Base-by-base conservation (phyloP, 1,139 yeast genomes). In the Sugiyamaella japonica region DNA sequence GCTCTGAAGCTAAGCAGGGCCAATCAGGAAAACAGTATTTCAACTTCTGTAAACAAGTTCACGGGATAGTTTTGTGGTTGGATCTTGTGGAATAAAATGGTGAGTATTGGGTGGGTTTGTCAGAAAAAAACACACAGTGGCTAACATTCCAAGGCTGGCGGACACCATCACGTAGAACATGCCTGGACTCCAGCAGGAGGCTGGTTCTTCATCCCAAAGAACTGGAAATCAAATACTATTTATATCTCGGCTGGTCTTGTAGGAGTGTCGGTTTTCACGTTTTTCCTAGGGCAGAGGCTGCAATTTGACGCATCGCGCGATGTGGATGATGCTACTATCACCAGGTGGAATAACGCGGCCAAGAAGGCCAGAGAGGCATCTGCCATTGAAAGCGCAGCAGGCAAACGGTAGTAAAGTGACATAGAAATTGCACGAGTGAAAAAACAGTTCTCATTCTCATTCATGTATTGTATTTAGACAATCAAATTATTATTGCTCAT, bases 151-250 rank as follows among this genome's bases (percentile, higher is more conserved):
- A 10, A 50, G 49, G 49, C 48, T 29, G 53, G 53, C 29, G 58
- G 56, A 17, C 55, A 55, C 38, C 51, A 55, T 25, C 56, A 55
- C 52, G 54, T 42, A 48, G 48, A 66, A 62, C 67, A 69, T 54
- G 70, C 71, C 9, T 68, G 73, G 67, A 68, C 74, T 48, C 75
- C 75, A 32, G 50, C 75, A 13, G 77, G 77, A 46, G 78, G 78
- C 45, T 75, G 79, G 78, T 74, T 66, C 67, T 71, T 71, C 57
- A 70, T 69, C 42, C 79, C 79, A 36, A 67, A 67, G 64, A 75
- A 75, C 72, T 73, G 74, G 72, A 67, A 65, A 56, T 54, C 68
- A 47, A 75, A 75, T 64, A 67, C 76, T 13, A 55, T 59, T 28
- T 57, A 65, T 50, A 67, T 70, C 31, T 65, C 66, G 15, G 63